Evolutionary conservation across 2,329 filamentous ascomycete species (phyloP).

Genomic region (Penicillium griseofulvum): DNA sequence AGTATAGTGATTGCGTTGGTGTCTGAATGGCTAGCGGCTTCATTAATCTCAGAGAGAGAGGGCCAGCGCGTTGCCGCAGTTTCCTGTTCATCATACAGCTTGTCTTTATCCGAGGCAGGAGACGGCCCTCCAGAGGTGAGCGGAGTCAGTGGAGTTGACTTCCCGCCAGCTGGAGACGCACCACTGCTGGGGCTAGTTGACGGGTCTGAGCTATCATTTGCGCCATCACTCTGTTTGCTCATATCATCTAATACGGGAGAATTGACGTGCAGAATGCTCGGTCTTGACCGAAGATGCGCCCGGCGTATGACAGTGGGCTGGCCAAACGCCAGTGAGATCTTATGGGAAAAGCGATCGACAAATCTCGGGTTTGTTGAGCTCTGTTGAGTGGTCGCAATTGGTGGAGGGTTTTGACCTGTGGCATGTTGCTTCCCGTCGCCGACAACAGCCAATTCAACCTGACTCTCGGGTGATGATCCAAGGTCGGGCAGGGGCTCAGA

Average conservation of each 20-base stretch:
- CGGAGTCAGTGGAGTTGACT: constrained; percentile 37
- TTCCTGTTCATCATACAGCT: not conserved
- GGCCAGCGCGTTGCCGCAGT: not conserved
- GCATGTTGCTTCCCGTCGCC: not conserved
- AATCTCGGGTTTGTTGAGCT: constrained; percentile 30
- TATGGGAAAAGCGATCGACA: constrained; percentile 36
- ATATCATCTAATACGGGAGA: constrained; percentile 12
- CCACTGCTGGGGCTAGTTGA: constrained; percentile 31
- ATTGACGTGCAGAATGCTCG: constrained; percentile 28
- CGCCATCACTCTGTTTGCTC: constrained; percentile 27
- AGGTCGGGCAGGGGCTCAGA: constrained; percentile 1
- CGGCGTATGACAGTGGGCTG: constrained; percentile 43
- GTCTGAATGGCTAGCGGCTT: not conserved
- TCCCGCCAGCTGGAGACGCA: constrained; percentile 29
- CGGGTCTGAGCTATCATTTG: constrained; percentile 34
- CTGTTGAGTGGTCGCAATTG: constrained; percentile 8
- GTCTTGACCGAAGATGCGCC: constrained; percentile 33
- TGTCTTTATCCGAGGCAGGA: constrained; percentile 17
- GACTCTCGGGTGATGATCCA: not conserved
- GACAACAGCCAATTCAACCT: not conserved
- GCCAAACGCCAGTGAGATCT: constrained; percentile 40
- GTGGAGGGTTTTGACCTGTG: not conserved
- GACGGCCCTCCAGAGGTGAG: constrained; percentile 35
- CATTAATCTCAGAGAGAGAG: not conserved
- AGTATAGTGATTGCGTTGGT: constrained; percentile 4